These are phyloP conservation scores for Shiraia sp. DNA, from an alignment of 2,329 filamentous ascomycete genomes.

Conservation along the genomic window DNA sequence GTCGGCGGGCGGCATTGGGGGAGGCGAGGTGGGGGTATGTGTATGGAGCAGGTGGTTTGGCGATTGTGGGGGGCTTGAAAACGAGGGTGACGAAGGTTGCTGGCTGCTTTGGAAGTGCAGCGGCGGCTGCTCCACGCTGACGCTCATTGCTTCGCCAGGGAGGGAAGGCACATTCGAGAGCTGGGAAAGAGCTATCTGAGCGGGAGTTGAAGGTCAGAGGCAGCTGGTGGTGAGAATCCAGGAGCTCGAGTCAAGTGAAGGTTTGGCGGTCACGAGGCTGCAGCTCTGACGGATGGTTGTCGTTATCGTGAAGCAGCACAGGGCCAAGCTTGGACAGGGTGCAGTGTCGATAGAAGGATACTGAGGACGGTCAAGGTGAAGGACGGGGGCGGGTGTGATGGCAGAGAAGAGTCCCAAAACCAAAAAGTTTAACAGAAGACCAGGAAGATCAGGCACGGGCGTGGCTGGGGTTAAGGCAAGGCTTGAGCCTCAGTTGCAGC, in stretches of 20 bases:
- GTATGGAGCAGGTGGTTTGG: conserved; percentile 33
- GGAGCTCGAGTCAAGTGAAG: neutral
- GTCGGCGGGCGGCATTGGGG: conserved; percentile 27
- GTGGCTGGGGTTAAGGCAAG: conserved; percentile 22
- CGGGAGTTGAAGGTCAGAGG: conserved; percentile 2
- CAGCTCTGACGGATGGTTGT: conserved; percentile 7
- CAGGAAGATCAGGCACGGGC: conserved; percentile 12
- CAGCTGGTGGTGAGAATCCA: conserved; percentile 1
- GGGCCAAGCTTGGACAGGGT: no score
- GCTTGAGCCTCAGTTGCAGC: conserved; percentile 22
- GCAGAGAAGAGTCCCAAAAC: neutral
- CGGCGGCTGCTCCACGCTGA: conserved; percentile 44
- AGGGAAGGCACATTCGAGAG: conserved; percentile 14
- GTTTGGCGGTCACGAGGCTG: conserved; percentile 13
- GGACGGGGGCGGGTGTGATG: neutral
- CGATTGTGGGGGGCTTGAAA: conserved; percentile 37
- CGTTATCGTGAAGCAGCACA: conserved; percentile 9
- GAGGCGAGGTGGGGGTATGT: conserved; percentile 29
- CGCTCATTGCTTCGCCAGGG: conserved; percentile 41
- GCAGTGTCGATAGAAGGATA: neutral
- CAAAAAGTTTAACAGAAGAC: neutral
- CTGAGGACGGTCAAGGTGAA: conserved; percentile 1
- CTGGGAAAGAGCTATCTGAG: conserved; percentile 1
- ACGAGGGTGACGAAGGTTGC: conserved; percentile 38
- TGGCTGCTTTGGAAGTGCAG: conserved; percentile 39